These are phyloP conservation scores for Brassica balearica DNA, from an alignment of 441 rosid genomes.

Conservation along the genomic window DNA sequence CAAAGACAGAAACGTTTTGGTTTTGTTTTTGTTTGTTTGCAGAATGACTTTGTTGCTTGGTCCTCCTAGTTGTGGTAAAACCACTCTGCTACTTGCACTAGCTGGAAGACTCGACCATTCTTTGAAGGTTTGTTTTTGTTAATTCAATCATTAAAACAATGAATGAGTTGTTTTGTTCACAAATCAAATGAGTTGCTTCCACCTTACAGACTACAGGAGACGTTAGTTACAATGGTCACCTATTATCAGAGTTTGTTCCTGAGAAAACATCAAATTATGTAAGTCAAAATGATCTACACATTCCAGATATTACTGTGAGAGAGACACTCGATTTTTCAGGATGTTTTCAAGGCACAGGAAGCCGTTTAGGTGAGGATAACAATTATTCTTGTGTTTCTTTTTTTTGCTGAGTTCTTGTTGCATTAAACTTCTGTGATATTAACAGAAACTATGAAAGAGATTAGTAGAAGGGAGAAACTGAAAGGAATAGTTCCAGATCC, in stretches of 20 bases:
- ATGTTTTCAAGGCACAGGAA: constrained; percentile 60
- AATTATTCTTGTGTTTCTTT: background rate
- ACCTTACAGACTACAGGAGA: constrained; percentile 52
- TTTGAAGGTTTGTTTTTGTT: constrained; percentile 4
- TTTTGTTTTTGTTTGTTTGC: constrained; percentile 12
- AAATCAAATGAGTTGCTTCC: constrained; percentile 12
- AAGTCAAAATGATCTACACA: constrained; percentile 73
- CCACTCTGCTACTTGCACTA: constrained; percentile 52
- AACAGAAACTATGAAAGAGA: constrained; percentile 61
- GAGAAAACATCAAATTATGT: constrained; percentile 68
- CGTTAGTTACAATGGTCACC: constrained; percentile 60
- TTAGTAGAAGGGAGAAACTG: constrained; percentile 59
- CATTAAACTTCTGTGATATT: background rate
- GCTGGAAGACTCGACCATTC: constrained; percentile 10
- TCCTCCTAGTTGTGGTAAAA: constrained; percentile 67
- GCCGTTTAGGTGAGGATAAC: constrained; percentile 35
- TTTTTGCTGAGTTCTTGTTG: background rate
- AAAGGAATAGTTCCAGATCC: constrained; percentile 61
- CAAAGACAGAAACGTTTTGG: background rate
- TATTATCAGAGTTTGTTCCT: constrained; percentile 59
- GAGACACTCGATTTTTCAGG: constrained; percentile 68
- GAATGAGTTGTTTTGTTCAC: background rate
- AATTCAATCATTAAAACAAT: background rate
- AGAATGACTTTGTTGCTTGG: constrained; percentile 67
- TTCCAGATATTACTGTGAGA: constrained; percentile 70